Percentiles rank a stretch among this genome's conserved stretches.
Evolutionary conservation across 768 basidiomycete species (phyloP).

Genomic region (Kwoniella botswanensis): DNA sequence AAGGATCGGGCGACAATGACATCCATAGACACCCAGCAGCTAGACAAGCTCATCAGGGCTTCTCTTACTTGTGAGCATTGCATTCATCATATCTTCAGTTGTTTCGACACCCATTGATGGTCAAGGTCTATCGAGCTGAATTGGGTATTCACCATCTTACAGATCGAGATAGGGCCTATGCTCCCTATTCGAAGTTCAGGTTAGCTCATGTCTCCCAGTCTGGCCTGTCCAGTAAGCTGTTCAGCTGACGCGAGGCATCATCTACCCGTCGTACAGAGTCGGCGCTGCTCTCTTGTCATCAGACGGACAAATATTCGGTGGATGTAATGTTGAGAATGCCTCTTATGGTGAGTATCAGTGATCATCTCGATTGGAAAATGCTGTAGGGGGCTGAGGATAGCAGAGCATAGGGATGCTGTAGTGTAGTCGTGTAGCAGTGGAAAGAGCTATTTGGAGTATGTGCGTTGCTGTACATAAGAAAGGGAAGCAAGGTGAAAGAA

Average conservation of each 20-base stretch:
- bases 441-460: neutral
- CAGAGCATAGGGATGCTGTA: too few relatives aligned
- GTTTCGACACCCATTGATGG: too few relatives aligned
- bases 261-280: slow-evolving; percentile 61
- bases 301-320: slow-evolving; percentile 71
- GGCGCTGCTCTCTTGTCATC: slow-evolving; percentile 80
- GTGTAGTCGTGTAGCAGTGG: too few relatives aligned
- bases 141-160: neutral
- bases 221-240: neutral
- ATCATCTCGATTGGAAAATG: neutral
- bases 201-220: slow-evolving; percentile 15
- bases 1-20: neutral
- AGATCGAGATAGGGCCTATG: slow-evolving; percentile 70
- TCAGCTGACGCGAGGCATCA: neutral
- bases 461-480: neutral
- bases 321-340: slow-evolving; percentile 93
- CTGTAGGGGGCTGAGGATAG: neutral
- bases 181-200: slow-evolving; percentile 86
- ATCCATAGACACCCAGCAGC: slow-evolving; percentile 7
- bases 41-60: slow-evolving; percentile 43
- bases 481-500: too few relatives aligned
- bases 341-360: slow-evolving; percentile 69
- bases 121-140: neutral
- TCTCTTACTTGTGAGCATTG: slow-evolving; percentile 34
- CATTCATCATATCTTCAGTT: neutral